Base-by-base conservation (phyloP, 371 early-diverging fungal species). In the Lichtheimia corymbifera region DNA sequence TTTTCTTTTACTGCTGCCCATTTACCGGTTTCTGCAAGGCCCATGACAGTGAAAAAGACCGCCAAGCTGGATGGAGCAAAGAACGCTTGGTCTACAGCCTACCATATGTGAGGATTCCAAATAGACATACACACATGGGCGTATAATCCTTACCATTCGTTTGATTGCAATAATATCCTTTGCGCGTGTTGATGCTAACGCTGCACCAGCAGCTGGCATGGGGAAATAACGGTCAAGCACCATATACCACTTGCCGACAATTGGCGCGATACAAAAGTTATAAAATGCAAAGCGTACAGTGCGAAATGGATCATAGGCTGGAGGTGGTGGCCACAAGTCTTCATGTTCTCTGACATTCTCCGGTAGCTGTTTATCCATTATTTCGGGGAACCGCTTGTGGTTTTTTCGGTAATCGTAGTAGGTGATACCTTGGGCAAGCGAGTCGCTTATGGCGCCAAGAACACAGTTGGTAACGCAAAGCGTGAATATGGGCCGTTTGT, bases 1-100 rank as follows among this genome's bases (percentile, higher is more conserved):
- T 90, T 90, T 15, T 82, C 76, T 61, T 83, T 75, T 24, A 91
- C 83, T 13, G 82, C 84, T 45, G 73, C 66, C 66, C 80, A 62
- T 59, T 72, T 65, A 5, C 80, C 73, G 0, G 85, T 85, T 55
- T 92, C 93, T 24, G 87, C 71, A 7, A 80, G 59, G 7, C 88
- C 85, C 82, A 92, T 90, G 11, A 73, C 76, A 0, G 81, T 68
- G 53, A 91, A 92, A 55, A 93, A 86, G 18, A 85, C 62, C 4
- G 74, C 83, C 20, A 91, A 71, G 49, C 91, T 89, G 11, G 88
- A 44, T 4, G 93, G 93, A 5, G 93, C 91, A 73, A 89, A 93
- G 2, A 86, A 24, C 5, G 73, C 54, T 72, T 93, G 93, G 63
- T 93, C 93, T 1, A 80, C 61, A 56, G 22, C 20, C 44, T 35